These are phyloP conservation scores for Paramecium sonneborni DNA, from an alignment of 73 alveolate species.

Conservation along the genomic window DNA sequence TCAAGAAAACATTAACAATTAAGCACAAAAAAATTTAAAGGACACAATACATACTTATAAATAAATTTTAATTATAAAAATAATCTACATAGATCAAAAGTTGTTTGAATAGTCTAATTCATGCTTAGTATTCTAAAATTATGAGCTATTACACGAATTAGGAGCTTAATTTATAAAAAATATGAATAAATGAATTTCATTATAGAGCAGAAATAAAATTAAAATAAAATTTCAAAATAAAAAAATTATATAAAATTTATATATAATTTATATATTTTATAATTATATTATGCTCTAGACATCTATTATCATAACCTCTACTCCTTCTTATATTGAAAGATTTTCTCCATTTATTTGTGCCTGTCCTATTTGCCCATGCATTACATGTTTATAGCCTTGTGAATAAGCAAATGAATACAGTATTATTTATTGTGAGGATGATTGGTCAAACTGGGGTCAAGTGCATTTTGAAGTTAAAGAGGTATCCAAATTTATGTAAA, in stretches of 20 bases:
- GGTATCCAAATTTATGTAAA: conserved; percentile 24
- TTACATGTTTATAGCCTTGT: background rate
- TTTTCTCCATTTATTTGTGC: background rate
- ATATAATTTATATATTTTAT: background rate
- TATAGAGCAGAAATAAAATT: background rate
- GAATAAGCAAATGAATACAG: conserved; percentile 45
- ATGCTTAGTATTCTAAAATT: background rate
- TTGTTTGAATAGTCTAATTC: background rate
- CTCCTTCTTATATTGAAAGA: background rate
- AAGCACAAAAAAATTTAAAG: background rate
- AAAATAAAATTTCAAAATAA: background rate
- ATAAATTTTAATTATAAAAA: background rate
- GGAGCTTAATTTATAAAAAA: background rate
- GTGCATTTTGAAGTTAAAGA: conserved; percentile 42
- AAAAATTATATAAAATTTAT: too few relatives aligned
- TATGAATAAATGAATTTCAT: background rate
- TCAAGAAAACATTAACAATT: background rate
- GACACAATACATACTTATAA: background rate
- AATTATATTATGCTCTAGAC: background rate
- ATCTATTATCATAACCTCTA: background rate
- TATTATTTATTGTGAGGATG: conserved; percentile 48
- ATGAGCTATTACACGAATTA: background rate
- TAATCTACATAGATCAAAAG: background rate
- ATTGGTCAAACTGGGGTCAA: conserved; percentile 57
- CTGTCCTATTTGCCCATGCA: background rate